Evolutionary conservation across 1,284 basidiomycete species (phyloP).

Genomic region (Bjerkandera adusta): DNA sequence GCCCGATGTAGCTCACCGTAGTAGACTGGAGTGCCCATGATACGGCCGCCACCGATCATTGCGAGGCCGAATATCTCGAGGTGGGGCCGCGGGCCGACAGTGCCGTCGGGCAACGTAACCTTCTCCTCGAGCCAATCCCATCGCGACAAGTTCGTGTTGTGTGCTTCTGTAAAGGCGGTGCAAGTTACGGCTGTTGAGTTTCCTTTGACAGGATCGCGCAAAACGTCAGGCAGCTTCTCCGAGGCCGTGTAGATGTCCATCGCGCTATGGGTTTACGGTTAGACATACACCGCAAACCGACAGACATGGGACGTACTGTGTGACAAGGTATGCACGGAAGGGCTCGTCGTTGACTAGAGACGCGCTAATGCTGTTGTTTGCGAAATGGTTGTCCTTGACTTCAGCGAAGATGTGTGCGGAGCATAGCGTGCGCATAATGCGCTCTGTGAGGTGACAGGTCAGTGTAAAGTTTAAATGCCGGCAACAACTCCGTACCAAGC

Average conservation of each 20-base stretch:
- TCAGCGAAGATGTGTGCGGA: constrained; percentile 16
- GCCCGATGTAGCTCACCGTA: constrained; percentile 10
- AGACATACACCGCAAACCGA: not conserved
- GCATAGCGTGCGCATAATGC: constrained; percentile 13
- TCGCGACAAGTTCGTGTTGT: constrained; percentile 3
- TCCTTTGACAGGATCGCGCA: constrained; percentile 11
- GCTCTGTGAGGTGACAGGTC: constrained; percentile 1
- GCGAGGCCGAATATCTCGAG: constrained; percentile 17
- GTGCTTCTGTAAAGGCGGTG: constrained; percentile 14
- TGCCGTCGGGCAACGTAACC: constrained; percentile 11
- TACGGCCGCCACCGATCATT: constrained; percentile 18
- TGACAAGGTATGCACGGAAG: constrained; percentile 7
- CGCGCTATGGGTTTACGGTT: not conserved
- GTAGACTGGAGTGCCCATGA: constrained; percentile 11
- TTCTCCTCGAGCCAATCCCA: constrained; percentile 17
- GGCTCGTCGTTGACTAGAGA: constrained; percentile 11
- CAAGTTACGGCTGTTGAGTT: not conserved
- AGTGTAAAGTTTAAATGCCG: not conserved
- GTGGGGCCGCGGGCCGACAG: not conserved
- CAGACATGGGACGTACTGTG: not conserved
- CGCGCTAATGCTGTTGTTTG: constrained; percentile 15
- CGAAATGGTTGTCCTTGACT: constrained; percentile 11
- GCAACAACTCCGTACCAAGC: constrained; percentile 6
- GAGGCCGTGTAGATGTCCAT: constrained; percentile 13
- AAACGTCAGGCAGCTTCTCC: constrained; percentile 11